A percentile compares a stretch with the other conserved stretches of the same genome.
Conservation (phyloP, 78 protist genomes). For the Pigoraptor vietnamica region DNA sequence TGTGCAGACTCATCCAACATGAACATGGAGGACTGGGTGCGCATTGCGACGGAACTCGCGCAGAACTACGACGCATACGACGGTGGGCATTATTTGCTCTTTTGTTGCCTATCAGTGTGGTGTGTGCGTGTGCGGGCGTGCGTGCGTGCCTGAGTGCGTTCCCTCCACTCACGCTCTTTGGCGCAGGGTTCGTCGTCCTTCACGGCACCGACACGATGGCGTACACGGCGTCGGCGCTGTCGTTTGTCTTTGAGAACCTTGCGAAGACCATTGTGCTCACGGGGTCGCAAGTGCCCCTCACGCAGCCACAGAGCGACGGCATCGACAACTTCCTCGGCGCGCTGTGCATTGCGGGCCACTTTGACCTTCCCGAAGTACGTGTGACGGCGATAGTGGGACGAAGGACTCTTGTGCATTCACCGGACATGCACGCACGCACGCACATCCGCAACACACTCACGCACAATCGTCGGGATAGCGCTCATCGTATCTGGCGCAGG, state of each 20-base stretch:
- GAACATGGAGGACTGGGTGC: not conserved
- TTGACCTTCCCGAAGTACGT: slow-evolving; percentile 43
- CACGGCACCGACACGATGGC: slow-evolving; percentile 34
- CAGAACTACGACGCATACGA: not conserved
- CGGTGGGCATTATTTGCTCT: no score
- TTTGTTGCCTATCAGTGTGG: no score
- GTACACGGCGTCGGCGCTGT: slow-evolving; percentile 67
- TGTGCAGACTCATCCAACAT: not conserved
- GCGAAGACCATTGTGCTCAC: slow-evolving; percentile 82
- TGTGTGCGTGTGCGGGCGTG: no score
- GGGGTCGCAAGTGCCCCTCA: slow-evolving; percentile 79
- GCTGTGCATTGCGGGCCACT: not conserved
- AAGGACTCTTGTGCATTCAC: no score
- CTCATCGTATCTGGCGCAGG: no score
- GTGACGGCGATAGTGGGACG: not conserved
- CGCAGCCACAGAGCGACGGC: slow-evolving; percentile 10
- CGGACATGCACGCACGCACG: no score
- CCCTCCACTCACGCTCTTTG: no score
- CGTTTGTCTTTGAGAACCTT: slow-evolving; percentile 82
- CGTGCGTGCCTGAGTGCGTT: no score
- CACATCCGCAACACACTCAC: no score
- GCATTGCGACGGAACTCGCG: not conserved
- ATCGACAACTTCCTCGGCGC: not conserved
- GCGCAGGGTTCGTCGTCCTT: slow-evolving; percentile 21
- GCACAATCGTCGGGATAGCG: no score